A percentile compares a stretch with the other conserved stretches of the same genome.
These are phyloP conservation scores for Fusarium sp. DNA, from an alignment of 2,329 filamentous ascomycete species.

Conservation along the genomic window DNA sequence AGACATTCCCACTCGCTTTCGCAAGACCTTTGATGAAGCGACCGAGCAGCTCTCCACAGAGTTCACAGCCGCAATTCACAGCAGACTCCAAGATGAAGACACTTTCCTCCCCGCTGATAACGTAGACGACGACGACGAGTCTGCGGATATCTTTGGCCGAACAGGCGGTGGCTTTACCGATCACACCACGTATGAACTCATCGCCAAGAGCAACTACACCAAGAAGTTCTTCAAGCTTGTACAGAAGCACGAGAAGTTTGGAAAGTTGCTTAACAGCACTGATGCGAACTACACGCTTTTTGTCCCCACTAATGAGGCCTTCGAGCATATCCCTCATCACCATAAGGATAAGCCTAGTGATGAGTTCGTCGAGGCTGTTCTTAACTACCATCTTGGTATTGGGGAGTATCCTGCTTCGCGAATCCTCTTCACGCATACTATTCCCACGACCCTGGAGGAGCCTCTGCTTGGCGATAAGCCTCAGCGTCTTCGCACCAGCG, in stretches of 20 bases:
- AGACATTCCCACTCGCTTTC: constrained; percentile 7
- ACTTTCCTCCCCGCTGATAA: not conserved
- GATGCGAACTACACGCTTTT: constrained; percentile 81
- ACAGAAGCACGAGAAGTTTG: constrained; percentile 75
- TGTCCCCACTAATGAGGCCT: constrained; percentile 79
- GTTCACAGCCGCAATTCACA: constrained; percentile 18
- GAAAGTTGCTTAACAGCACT: constrained; percentile 78
- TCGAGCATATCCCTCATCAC: constrained; percentile 65
- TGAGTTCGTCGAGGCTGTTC: constrained; percentile 72
- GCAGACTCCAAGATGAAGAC: constrained; percentile 15
- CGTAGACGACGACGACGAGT: not conserved
- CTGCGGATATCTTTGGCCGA: not conserved
- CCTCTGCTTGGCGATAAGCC: constrained; percentile 68
- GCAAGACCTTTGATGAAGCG: constrained; percentile 18
- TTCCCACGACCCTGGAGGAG: constrained; percentile 73
- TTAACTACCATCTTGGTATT: constrained; percentile 79
- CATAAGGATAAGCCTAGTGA: constrained; percentile 69
- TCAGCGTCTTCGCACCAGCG: constrained; percentile 77
- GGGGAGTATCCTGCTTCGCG: constrained; percentile 72
- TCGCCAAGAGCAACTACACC: constrained; percentile 78
- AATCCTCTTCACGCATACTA: constrained; percentile 76
- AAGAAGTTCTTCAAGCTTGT: constrained; percentile 81
- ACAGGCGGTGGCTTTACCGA: constrained; percentile 59
- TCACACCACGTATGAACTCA: constrained; percentile 81
- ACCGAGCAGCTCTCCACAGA: constrained; percentile 25